A percentile compares a stretch with the other conserved stretches of the same genome.
Conservation (phyloP, 1,284 basidiomycete species). For the Agaricales sp. region DNA sequence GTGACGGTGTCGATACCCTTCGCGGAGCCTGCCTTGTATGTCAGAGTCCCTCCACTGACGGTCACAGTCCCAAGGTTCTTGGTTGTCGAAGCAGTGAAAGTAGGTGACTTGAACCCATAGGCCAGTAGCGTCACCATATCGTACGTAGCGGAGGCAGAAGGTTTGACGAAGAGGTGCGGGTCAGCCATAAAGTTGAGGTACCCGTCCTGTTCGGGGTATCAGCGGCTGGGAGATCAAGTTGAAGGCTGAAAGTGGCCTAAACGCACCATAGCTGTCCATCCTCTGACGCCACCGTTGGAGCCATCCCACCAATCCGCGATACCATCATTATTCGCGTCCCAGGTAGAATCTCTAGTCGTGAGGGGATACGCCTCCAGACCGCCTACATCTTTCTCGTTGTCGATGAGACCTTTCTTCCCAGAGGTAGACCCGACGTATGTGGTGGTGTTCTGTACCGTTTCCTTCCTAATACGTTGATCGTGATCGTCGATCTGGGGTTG, state of each 20-base stretch:
- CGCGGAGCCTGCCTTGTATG: background rate
- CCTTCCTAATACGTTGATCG: slow-evolving; percentile 7
- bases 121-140: background rate
- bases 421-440: slow-evolving; percentile 5
- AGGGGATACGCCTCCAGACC: slow-evolving; percentile 4
- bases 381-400: slow-evolving; percentile 3
- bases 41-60: background rate
- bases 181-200: slow-evolving; percentile 8
- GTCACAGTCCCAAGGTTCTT: background rate
- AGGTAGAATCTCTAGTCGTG: background rate
- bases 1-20: background rate
- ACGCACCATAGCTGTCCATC: background rate
- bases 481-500: slow-evolving; percentile 6
- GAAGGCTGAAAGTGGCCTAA: background rate
- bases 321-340: slow-evolving; percentile 6
- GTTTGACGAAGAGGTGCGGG: slow-evolving; percentile 3
- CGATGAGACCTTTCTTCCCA: slow-evolving; percentile 5
- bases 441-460: slow-evolving; percentile 4
- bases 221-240: background rate
- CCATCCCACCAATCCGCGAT: slow-evolving; percentile 9
- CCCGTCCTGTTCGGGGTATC: slow-evolving; percentile 6
- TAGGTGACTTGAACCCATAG: background rate
- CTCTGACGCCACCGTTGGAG: slow-evolving; percentile 4
- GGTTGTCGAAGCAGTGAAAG: background rate
- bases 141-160: background rate